Conservation (phyloP, 1,284 basidiomycete genomes). For the Trametes polyzona region DNA sequence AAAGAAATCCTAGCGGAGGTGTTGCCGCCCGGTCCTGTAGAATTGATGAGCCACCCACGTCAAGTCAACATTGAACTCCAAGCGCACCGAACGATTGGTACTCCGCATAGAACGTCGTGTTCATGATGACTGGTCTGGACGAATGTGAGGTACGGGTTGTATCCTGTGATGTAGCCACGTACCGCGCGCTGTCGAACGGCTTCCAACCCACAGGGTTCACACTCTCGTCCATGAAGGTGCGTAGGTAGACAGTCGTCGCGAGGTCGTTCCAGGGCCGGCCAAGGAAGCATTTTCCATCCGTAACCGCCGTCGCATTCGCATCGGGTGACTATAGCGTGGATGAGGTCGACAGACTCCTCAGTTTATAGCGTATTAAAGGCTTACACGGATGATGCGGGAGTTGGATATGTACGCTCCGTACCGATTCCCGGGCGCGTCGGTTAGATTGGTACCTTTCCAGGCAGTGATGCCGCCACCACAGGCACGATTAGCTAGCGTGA, state of each 20-base stretch:
- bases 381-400: slow-evolving; percentile 58
- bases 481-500: slow-evolving; percentile 61
- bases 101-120: slow-evolving; percentile 66
- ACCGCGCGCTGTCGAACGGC: slow-evolving; percentile 52
- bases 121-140: slow-evolving; percentile 49
- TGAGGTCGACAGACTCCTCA: no score
- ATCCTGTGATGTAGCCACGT: neutral
- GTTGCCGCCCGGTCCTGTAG: slow-evolving; percentile 58
- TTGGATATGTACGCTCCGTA: slow-evolving; percentile 66
- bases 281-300: slow-evolving; percentile 52
- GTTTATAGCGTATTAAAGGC: no score
- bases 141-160: neutral
- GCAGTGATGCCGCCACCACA: slow-evolving; percentile 67
- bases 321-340: slow-evolving; percentile 55
- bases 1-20: slow-evolving; percentile 43
- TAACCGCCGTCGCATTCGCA: slow-evolving; percentile 53
- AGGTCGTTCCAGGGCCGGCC: slow-evolving; percentile 69
- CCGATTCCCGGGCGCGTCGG: slow-evolving; percentile 54
- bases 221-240: slow-evolving; percentile 63
- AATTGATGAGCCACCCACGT: neutral
- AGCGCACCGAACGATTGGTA: slow-evolving; percentile 53
- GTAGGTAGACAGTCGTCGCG: slow-evolving; percentile 56
- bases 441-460: slow-evolving; percentile 61
- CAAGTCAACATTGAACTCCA: neutral
- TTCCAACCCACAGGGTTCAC: slow-evolving; percentile 56